Evolutionary conservation across 1,139 yeast species (phyloP), one percentile per base, ranked within the genome.

Genomic region (Diutina rugosa): DNA sequence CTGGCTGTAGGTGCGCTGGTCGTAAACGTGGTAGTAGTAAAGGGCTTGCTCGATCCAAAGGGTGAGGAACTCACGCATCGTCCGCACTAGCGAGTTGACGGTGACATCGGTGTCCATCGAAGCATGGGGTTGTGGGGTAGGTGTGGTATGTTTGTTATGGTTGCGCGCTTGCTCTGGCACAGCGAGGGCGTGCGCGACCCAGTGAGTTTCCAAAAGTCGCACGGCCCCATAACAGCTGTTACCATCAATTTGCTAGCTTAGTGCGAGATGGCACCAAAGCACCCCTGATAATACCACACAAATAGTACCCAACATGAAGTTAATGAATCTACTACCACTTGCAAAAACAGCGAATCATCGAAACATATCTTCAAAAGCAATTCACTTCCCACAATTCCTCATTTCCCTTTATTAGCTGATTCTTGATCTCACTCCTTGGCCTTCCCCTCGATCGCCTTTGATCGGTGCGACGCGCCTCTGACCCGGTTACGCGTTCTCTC

Each of bases 21-120:
- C 78, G 61, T 81, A 81, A 1, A 80, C 63, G 2, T 66, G 63
- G 58, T 79, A 73, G 59, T 76, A 67, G 62, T 74, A 79, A 57
- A 80, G 65, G 4, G 79, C 69, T 58, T 78, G 81, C 58, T 78
- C 74, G 21, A 78, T 62, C 73, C 78, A 76, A 1, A 71, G 74
- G 9, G 64, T 63, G 16, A 78, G 58, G 53, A 76, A 69, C 60
- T 79, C 83, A 47, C 72, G 69, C 7, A 76, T 61, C 2, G 72
- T 62, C n/a, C 64, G 56, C 10, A 74, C 56, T 9, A 76, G 62
- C 51, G 69, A 70, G 38, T 64, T 67, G 1, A 71, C 61, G 3
- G 75, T 70, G 44, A 72, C 56, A 3, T 67, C 61, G 38, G 51
- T n/a, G n/a, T 28, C 38, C 38, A 47, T 47, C 32, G 16, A 26